Evolutionary conservation across 192 early-diverging fungal genomes (phyloP), one percentile per base, ranked within the genome.

Genomic region (Backusella parvicylindrica): DNA sequence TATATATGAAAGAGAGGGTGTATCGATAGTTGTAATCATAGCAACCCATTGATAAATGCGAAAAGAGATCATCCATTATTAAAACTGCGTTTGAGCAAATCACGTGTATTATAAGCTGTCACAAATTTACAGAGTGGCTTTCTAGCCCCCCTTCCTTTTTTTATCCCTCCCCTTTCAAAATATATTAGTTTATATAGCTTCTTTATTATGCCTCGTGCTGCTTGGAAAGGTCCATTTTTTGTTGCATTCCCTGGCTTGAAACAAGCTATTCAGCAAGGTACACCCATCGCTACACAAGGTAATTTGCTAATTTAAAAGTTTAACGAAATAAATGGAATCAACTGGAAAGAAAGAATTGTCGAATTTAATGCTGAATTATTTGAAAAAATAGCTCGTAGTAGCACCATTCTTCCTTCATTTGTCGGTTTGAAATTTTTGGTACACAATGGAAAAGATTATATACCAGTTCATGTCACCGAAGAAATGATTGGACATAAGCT

Each of bases 401-500:
- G 92, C 80, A 97, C 96, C 11, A 96, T 98, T 79, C 84, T 97
- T 75, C 95, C 97, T n/a, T 82, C 90, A 66, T 92, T 94, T 82
- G 91, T 98, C 65, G 95, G 95, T 37, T 86, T 91, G 37, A 92
- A 90, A 82, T 97, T 98, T 83, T 79, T 92, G 77, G 92, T 98
- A 23, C 96, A 98, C 85, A 98, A 97, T 82, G 97, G 97, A 74
- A 97, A 97, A 64, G 85, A 89, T 64, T 97, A 95, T 84, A 49
- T 93, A 16, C 94, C 95, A 6, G 89, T 98, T 26, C 79, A 85
- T 11, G 86, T 98, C 30, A 93, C 89, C 5, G 96, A 97, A 84
- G 92, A 95, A 66, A 98, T 97, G 96, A 91, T 98, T 72, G 94
- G 95, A 15, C 92, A 91, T 81, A 97, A 97, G 80, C 84, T 98